Base-by-base conservation (phyloP, 2,329 filamentous ascomycete species). In the Coniochaeta pulveracea region DNA sequence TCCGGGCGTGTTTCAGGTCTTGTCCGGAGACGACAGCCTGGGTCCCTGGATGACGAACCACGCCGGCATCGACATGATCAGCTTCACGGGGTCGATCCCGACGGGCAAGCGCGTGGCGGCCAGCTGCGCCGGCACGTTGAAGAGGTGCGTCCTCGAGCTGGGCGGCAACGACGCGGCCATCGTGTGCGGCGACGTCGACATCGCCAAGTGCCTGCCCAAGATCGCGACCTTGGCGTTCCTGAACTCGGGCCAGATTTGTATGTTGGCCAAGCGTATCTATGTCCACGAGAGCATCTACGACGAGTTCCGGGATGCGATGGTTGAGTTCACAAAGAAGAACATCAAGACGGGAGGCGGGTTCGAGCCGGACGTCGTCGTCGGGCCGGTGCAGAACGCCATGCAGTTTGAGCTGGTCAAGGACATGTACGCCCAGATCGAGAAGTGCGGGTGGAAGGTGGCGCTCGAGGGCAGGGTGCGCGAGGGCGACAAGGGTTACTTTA, bases 351-450 rank as follows among this genome's bases (percentile, higher is more conserved):
- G 64, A 6, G 57, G 58, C 3, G 60, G 55, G 4, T 56, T 58
- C 16, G 53, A 66, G 37, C 47, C 52, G 4, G 60, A 57, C 12
- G 61, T 61, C 3, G 36, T 55, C 5, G 37, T 71, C 12, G 71
- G 72, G 0, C 72, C 74, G 0, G 49, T 76, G 1, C 72, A 76
- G 44, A 77, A 78, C 49, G 48, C 55, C 36, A 72, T 74, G 67
- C 74, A 77, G 47, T 53, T 43, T 46, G 61, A 66, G 10, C 60
- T 61, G 12, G 65, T 72, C 31, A 64, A 68, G 40, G 51, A 59
- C 2, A 60, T 74, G 36, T 69, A 72, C 41, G 47, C 48, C 5
- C 55, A 70, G 26, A 63, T 68, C 33, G 53, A 61, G 14, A 56
- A 63, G 18, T 51, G 65, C 10, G 64, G 62, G 0, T 62, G 63